Evolutionary conservation across 371 early-diverging fungal species (phyloP).

Genomic region (Phascolomyces articulosus): DNA sequence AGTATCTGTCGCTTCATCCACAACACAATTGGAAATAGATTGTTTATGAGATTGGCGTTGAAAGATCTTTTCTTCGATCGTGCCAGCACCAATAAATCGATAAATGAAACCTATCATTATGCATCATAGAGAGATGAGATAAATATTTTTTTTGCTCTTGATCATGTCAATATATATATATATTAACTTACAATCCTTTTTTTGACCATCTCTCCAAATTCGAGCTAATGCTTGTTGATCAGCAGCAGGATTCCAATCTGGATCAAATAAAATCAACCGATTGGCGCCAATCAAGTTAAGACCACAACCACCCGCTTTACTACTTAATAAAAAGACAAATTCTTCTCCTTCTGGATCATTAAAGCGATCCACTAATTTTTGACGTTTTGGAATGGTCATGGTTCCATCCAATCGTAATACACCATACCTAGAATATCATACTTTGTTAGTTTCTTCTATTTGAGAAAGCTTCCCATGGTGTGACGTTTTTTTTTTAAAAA

Average conservation of each 20-base stretch:
- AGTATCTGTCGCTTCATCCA: constrained; percentile 89
- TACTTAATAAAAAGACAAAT: constrained; percentile 93
- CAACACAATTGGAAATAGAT: constrained; percentile 90
- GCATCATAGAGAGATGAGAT: too few species aligned
- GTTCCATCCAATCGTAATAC: constrained; percentile 91
- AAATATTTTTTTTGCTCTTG: too few species aligned
- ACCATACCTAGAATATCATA: constrained; percentile 55
- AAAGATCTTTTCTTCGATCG: constrained; percentile 98
- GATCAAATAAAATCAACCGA: constrained; percentile 92
- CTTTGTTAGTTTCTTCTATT: not conserved
- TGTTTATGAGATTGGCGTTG: constrained; percentile 92
- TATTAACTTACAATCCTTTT: constrained; percentile 69
- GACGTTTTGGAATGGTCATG: constrained; percentile 88
- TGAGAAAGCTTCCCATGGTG: not conserved
- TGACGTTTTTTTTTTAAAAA: not conserved
- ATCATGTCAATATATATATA: not conserved
- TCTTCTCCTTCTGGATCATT: constrained; percentile 86
- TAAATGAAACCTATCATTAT: constrained; percentile 92
- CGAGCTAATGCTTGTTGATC: constrained; percentile 91
- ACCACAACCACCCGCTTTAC: constrained; percentile 99
- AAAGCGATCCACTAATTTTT: constrained; percentile 92
- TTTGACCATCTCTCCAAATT: constrained; percentile 98
- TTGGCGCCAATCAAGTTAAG: constrained; percentile 97
- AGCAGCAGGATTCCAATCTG: constrained; percentile 87
- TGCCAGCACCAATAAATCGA: constrained; percentile 93